These are phyloP conservation scores for Kodamaea ohmeri DNA, from an alignment of 1,139 yeast species.

Conservation along the genomic window DNA sequence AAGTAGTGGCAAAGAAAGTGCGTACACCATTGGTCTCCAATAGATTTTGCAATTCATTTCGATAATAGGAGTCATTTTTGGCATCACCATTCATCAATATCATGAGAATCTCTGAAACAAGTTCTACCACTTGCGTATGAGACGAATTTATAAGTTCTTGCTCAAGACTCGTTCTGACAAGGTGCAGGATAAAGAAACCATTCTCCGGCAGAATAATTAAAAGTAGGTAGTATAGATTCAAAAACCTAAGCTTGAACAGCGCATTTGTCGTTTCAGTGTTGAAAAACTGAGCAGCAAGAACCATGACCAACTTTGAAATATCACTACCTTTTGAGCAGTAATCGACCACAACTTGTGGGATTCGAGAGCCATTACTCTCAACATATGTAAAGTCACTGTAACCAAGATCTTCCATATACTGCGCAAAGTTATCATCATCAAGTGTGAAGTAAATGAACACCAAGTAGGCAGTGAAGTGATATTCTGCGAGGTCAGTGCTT, in stretches of 20 bases:
- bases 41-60: slow-evolving; percentile 16
- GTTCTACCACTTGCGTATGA: slow-evolving; percentile 28
- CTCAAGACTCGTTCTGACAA: slow-evolving; percentile 41
- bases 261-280: slow-evolving; percentile 43
- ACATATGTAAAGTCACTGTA: slow-evolving; percentile 25
- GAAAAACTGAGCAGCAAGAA: slow-evolving; percentile 55
- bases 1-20: neutral
- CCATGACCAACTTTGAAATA: slow-evolving; percentile 45
- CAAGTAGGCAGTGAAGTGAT: slow-evolving; percentile 37
- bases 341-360: slow-evolving; percentile 51
- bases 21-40: slow-evolving; percentile 3
- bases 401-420: slow-evolving; percentile 46
- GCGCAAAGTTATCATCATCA: slow-evolving; percentile 46
- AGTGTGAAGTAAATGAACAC: slow-evolving; percentile 55
- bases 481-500: slow-evolving; percentile 5
- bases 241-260: slow-evolving; percentile 50
- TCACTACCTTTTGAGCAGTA: slow-evolving; percentile 44
- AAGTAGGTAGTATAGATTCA: slow-evolving; percentile 47
- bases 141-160: slow-evolving; percentile 31
- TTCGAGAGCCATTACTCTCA: slow-evolving; percentile 33
- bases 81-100: slow-evolving; percentile 16
- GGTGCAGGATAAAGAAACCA: slow-evolving; percentile 47
- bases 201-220: slow-evolving; percentile 33
- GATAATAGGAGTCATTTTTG: neutral
- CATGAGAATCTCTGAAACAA: slow-evolving; percentile 27